Evolutionary conservation across 108 stramenopile genomes (phyloP).

Genomic region (Epithemia pelagica): DNA sequence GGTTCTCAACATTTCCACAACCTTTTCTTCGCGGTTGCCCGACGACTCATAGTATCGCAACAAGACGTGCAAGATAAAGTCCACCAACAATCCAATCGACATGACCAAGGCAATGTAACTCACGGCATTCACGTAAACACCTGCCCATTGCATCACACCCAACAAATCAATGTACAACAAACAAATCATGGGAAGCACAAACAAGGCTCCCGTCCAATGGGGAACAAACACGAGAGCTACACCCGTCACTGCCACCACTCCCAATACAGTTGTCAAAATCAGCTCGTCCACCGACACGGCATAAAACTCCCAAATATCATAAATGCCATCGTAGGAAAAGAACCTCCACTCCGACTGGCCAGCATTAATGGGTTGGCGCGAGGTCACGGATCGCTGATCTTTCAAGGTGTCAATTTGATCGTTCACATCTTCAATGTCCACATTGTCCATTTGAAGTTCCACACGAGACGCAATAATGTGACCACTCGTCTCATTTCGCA

Average conservation of each 20-base stretch:
- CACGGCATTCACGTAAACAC: conserved; percentile 19
- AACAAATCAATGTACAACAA: no score
- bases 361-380: background rate
- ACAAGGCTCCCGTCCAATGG: conserved; percentile 20
- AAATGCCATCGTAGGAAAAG: no score
- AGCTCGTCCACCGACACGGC: conserved; percentile 20
- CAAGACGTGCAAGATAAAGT: conserved; percentile 23
- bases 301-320: no score
- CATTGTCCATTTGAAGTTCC: no score
- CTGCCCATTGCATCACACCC: conserved; percentile 16
- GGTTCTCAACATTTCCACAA: conserved; percentile 9
- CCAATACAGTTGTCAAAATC: no score
- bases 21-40: conserved; percentile 2
- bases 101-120: no score
- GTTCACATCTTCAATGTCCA: no score
- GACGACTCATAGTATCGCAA: conserved; percentile 15
- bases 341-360: no score
- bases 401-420: no score
- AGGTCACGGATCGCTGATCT: no score
- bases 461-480: no score
- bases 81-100: conserved; percentile 25
- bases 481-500: conserved; percentile 12
- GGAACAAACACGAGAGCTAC: conserved; percentile 27
- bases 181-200: no score
- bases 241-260: conserved; percentile 20